Evolutionary conservation across 2,329 filamentous ascomycete genomes (phyloP).

Genomic region (Anthostomella pinea): DNA sequence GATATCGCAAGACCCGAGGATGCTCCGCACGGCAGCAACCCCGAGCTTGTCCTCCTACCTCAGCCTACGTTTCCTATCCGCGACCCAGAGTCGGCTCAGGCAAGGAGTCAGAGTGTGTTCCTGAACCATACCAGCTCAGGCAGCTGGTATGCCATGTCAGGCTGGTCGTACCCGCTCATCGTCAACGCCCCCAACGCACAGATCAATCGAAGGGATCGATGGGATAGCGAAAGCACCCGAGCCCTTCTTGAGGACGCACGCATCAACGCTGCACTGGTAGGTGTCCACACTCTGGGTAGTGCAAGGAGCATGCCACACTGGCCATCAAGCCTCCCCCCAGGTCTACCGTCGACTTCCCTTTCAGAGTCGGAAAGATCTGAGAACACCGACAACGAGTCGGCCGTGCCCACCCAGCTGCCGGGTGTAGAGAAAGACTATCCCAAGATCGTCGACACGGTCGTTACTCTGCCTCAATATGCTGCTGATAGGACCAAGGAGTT

Average conservation of each 20-base stretch:
- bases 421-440: slow-evolving; percentile 34
- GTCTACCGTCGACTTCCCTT: slow-evolving; percentile 25
- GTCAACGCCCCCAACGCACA: slow-evolving; percentile 59
- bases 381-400: slow-evolving; percentile 32
- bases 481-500: slow-evolving; percentile 52
- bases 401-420: slow-evolving; percentile 26
- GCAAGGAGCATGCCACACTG: slow-evolving; percentile 34
- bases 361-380: slow-evolving; percentile 15
- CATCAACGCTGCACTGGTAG: slow-evolving; percentile 61
- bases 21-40: slow-evolving; percentile 59
- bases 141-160: slow-evolving; percentile 92
- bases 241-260: slow-evolving; percentile 40
- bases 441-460: slow-evolving; percentile 49
- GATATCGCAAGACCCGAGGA: slow-evolving; percentile 77
- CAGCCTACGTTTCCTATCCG: slow-evolving; percentile 69
- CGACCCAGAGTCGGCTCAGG: slow-evolving; percentile 47
- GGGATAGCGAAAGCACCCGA: slow-evolving; percentile 40
- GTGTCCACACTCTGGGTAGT: slow-evolving; percentile 65
- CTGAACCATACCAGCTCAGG: slow-evolving; percentile 84
- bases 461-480: slow-evolving; percentile 48
- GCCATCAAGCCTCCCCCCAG: slow-evolving; percentile 37
- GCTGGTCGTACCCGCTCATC: slow-evolving; percentile 79
- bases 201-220: slow-evolving; percentile 46
- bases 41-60: slow-evolving; percentile 78
- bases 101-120: slow-evolving; percentile 67